Conservation (phyloP, 169 alveolate species). For the Cryptosporidium sp. region DNA sequence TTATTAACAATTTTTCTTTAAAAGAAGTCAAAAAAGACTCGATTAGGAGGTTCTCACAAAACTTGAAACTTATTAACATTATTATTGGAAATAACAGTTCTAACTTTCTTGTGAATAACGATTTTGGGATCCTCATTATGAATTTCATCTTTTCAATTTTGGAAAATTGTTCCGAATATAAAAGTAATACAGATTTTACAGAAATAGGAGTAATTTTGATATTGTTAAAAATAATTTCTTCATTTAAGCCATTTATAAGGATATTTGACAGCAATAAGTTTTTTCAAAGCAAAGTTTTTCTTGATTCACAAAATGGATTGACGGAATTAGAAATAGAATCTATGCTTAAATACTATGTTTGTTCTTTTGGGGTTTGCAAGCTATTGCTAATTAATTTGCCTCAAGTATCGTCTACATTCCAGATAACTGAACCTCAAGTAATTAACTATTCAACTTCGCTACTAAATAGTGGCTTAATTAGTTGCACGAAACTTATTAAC, state of each 20-base stretch:
- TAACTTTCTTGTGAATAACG: background rate
- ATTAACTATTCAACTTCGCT: constrained; percentile 30
- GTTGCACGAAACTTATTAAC: background rate
- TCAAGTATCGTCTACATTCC: background rate
- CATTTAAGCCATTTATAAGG: constrained; percentile 2
- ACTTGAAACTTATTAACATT: constrained; percentile 10
- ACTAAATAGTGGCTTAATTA: background rate
- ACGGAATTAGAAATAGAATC: background rate
- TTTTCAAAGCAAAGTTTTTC: background rate
- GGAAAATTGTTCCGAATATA: background rate
- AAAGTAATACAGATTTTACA: background rate
- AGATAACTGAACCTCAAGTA: constrained; percentile 21
- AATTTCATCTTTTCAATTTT: background rate
- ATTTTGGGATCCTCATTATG: background rate
- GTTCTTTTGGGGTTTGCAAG: background rate
- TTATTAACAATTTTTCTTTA: constrained; percentile 7
- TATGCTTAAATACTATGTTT: background rate
- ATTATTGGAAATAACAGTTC: constrained; percentile 1
- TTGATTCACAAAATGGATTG: background rate
- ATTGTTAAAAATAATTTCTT: background rate
- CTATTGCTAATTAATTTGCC: constrained; percentile 20
- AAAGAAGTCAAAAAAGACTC: background rate
- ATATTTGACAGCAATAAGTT: background rate
- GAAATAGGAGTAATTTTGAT: background rate
- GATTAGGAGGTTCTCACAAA: background rate